Percentiles rank a stretch among this genome's conserved stretches.
phyloP scores from a whole-genome alignment of 768 basidiomycete species.

The Suillus lakei region DNA sequence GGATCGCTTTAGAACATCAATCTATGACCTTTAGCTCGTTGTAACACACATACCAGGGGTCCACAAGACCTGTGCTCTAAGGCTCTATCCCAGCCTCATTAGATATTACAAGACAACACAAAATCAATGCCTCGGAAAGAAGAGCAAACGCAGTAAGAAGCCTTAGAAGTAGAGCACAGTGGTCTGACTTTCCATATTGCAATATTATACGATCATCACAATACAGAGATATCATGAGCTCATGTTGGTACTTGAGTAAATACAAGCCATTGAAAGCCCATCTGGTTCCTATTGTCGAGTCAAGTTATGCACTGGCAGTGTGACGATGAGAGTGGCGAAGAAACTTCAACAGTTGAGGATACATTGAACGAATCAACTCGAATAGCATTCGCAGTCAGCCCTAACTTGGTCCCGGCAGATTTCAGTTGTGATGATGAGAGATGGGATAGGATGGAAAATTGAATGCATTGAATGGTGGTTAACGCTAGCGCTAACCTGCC shows the following conservation, averaged over 20 bases:
- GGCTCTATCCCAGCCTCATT: too few relatives aligned
- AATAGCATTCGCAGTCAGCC: not conserved
- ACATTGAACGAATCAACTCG: not conserved
- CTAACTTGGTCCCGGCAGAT: not conserved
- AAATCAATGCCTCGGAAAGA: not conserved
- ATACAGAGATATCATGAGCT: not conserved
- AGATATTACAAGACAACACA: not conserved
- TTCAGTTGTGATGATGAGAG: not conserved
- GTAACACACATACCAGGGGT: not conserved
- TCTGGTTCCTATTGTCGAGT: too few relatives aligned
- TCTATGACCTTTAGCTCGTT: not conserved
- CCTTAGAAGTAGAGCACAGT: not conserved
- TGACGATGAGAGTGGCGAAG: not conserved
- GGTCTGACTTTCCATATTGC: not conserved
- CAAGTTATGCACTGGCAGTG: not conserved
- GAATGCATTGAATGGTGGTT: not conserved
- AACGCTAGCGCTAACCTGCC: too few relatives aligned
- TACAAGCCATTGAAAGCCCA: too few relatives aligned
- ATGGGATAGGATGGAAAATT: not conserved
- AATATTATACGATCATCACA: not conserved
- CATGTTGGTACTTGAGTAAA: too few relatives aligned
- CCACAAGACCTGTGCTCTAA: not conserved
- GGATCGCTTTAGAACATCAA: not conserved
- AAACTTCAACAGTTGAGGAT: not conserved
- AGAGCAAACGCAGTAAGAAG: not conserved